Base-by-base conservation (phyloP, 495 filamentous ascomycete species). In the Pseudevernia furfuracea region DNA sequence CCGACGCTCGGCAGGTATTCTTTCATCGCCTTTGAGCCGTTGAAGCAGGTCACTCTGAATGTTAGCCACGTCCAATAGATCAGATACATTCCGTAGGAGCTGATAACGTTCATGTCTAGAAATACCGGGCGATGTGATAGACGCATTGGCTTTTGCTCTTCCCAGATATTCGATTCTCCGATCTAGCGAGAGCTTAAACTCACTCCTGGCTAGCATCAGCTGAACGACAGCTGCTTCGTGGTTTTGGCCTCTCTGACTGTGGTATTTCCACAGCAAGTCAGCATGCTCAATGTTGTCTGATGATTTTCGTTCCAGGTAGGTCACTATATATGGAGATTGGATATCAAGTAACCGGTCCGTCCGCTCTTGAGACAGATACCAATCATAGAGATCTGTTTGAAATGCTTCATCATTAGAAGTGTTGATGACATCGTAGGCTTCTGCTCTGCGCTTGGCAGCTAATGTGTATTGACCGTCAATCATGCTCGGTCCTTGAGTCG, bases 31-130 rank as follows among this genome's bases (percentile, higher is more conserved):
- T 72, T 82, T 87, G 52, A 99, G 73, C 49, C 89, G 81, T 75
- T 92, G 88, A 56, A 97, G 77, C 36, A 97, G 73, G 68, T 97
- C 94, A 69, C 96, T 90, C 74, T 99, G 94, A 66, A 99, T 90
- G 68, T 92, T 92, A 25, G 93, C 93, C 37, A 97, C 83, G 68
- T 97, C 95, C 36, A 99, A 84, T 14, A 96, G 81, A 68, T 92
- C 92, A 11, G 87, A 85, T 30, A 96, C 85, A 60, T 91, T 85
- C 64, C 93, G 88, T 39, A 91, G 79, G 36, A 97, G 80, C 34
- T 87, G 78, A 69, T 94, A 91, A 63, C 90, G 85, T 48, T 83
- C 79, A 68, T 91, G 88, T 36, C 91, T 82, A 62, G 85, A 80
- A 67, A 92, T 77, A 41, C 91, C 90, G 21, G 79, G 77, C 28